Evolutionary conservation across 164 flowering plant genomes (phyloP).

Genomic region (Echeveria elegans): DNA sequence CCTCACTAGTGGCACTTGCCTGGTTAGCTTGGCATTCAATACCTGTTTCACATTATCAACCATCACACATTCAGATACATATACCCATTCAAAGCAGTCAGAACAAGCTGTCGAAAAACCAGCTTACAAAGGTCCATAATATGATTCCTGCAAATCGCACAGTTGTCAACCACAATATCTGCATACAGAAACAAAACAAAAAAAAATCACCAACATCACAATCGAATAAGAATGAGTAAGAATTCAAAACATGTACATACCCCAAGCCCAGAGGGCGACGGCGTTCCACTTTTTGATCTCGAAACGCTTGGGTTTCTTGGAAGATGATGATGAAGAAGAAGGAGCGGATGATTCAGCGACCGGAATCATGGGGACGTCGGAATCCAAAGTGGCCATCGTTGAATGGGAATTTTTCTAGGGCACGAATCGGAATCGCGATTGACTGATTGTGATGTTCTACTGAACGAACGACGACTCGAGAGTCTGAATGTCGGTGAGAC

Average conservation of each 20-base stretch:
- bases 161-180: slow-evolving; percentile 40
- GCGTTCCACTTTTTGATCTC: slow-evolving; percentile 76
- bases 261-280: slow-evolving; percentile 70
- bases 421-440: too few relatives aligned
- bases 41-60: slow-evolving; percentile 12
- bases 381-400: slow-evolving; percentile 40
- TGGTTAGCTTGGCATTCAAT: slow-evolving; percentile 36
- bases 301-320: slow-evolving; percentile 51
- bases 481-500: too few relatives aligned
- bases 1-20: slow-evolving; percentile 35
- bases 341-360: slow-evolving; percentile 37
- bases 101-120: background rate
- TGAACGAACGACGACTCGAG: too few relatives aligned
- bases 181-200: slow-evolving; percentile 2
- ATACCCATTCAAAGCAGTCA: background rate
- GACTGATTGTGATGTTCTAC: too few relatives aligned
- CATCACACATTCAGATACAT: background rate
- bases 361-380: slow-evolving; percentile 47
- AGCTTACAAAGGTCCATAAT: slow-evolving; percentile 39
- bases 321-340: slow-evolving; percentile 28
- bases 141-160: slow-evolving; percentile 41
- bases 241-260: slow-evolving; percentile 16
- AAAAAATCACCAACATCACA: background rate
- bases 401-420: slow-evolving; percentile 7
- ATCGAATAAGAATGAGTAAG: background rate